Conservation (phyloP, 805 yeast species). For the Saturnispora halmiae region DNA sequence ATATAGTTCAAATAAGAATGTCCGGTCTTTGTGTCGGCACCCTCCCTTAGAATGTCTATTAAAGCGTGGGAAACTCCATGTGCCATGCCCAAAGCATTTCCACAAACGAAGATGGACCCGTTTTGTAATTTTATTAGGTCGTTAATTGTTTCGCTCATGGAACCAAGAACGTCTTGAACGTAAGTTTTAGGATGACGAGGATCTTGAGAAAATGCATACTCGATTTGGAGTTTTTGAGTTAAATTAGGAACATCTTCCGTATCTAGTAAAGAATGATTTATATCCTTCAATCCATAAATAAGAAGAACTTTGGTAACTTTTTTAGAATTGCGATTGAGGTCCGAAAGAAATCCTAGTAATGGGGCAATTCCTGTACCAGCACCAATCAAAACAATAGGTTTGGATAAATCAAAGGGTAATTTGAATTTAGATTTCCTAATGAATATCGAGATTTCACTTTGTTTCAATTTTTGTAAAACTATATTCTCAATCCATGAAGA, state of each 20-base stretch:
- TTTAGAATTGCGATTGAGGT: slow-evolving; percentile 28
- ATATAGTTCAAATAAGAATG: slow-evolving; percentile 58
- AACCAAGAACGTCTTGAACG: slow-evolving; percentile 69
- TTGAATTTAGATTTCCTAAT: slow-evolving; percentile 84
- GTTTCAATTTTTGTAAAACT: slow-evolving; percentile 39
- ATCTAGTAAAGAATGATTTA: slow-evolving; percentile 64
- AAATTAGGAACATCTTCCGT: slow-evolving; percentile 71
- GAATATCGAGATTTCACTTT: slow-evolving; percentile 65
- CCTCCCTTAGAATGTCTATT: slow-evolving; percentile 46
- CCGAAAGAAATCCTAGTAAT: slow-evolving; percentile 83
- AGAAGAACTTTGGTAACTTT: slow-evolving; percentile 58
- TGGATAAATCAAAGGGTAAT: slow-evolving; percentile 66
- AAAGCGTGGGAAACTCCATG: slow-evolving; percentile 72
- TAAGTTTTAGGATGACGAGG: slow-evolving; percentile 43
- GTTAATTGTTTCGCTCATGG: slow-evolving; percentile 39
- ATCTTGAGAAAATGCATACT: slow-evolving; percentile 70
- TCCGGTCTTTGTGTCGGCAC: slow-evolving; percentile 52
- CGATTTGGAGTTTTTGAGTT: slow-evolving; percentile 48
- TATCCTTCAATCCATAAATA: slow-evolving; percentile 60
- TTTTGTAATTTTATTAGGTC: slow-evolving; percentile 43
- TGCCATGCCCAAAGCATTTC: slow-evolving; percentile 88
- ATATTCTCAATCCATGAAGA: slow-evolving; percentile 71
- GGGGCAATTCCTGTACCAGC: slow-evolving; percentile 98
- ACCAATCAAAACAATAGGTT: slow-evolving; percentile 85
- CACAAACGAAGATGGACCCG: slow-evolving; percentile 86